Base-by-base conservation (phyloP, 2,329 filamentous ascomycete species). In the Hirsutella rhossiliensis region DNA sequence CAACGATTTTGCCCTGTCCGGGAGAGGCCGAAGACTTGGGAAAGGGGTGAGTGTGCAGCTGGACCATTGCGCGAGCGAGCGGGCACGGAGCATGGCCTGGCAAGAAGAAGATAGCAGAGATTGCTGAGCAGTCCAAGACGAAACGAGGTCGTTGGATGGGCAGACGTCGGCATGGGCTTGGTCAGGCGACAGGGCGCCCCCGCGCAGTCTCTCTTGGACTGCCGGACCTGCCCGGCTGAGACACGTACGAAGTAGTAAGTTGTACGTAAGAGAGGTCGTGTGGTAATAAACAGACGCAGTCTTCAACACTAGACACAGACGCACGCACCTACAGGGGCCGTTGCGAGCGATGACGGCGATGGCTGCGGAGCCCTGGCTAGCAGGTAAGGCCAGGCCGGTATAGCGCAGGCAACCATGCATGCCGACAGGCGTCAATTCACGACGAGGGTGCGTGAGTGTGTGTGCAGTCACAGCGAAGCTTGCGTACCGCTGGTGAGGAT, bases 1-100 rank as follows among this genome's bases (percentile, higher is more conserved):
- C 78, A 43, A 87, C 72, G 52, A 96, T 84, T 50, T 72, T 75
- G 48, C 92, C 92, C 57, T 86, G 73, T 45, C 92, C 92, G 19
- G 89, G 78, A 43, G 73, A 71, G 20, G 85, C 84, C 34, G 82
- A 75, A 27, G 85, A 85, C 42, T 76, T 70, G 41, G 84, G 79
- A 58, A 94, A 94, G 9, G 87, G 86, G n/a, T 72, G 51, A 36
- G 43, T 42, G 44, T 45, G 50, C 39, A 41, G 20, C 30, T 42
- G 47, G 17, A 48, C 37, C 53, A 53, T 54, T 18, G 19, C 37
- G 15, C n/a, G 17, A 5, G 13, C 18, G 5, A 9, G 15, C 5
- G 4, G 9, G 15, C 11, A 18, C 15, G n/a, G 34, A 17, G 7
- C 15, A 8, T 37, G 15, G 31, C n/a, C 8, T 37, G 23, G 3